Percentiles rank a stretch among this genome's conserved stretches.
phyloP scores from a whole-genome alignment of 352 stramenopile species.

The Halophytophthora batemanensis region DNA sequence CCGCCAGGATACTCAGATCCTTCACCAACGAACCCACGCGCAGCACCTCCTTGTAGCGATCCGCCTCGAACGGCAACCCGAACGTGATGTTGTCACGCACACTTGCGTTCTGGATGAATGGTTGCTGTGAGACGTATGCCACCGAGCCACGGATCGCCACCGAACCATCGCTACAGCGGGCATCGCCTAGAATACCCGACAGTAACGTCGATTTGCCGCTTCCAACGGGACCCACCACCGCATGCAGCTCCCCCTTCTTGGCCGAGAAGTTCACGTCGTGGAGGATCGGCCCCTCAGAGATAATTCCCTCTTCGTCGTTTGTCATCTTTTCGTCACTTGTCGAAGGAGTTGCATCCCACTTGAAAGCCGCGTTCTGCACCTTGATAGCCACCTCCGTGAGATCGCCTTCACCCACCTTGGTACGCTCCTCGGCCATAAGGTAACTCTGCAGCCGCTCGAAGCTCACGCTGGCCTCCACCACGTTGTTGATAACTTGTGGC shows the following conservation, averaged over 20 bases:
- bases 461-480: slow-evolving; percentile 86
- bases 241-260: slow-evolving; percentile 55
- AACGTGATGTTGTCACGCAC: slow-evolving; percentile 97
- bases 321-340: slow-evolving; percentile 21
- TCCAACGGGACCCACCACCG: slow-evolving; percentile 46
- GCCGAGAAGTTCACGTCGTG: slow-evolving; percentile 68
- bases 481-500: slow-evolving; percentile 92
- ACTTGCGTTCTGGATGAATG: slow-evolving; percentile 96
- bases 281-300: slow-evolving; percentile 31
- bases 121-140: slow-evolving; percentile 91
- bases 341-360: slow-evolving; percentile 53
- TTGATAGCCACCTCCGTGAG: slow-evolving; percentile 66
- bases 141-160: slow-evolving; percentile 83
- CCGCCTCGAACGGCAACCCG: slow-evolving; percentile 58
- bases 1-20: slow-evolving; percentile 89
- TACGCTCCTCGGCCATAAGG: slow-evolving; percentile 67
- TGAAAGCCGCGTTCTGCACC: slow-evolving; percentile 59
- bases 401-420: slow-evolving; percentile 67
- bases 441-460: slow-evolving; percentile 62
- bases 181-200: slow-evolving; percentile 40
- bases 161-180: slow-evolving; percentile 28
- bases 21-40: slow-evolving; percentile 68
- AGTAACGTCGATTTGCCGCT: slow-evolving; percentile 64
- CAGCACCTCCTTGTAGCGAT: slow-evolving; percentile 51
- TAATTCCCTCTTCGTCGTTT: slow-evolving; percentile 36